Base-by-base conservation (phyloP, 2,329 filamentous ascomycete species). In the Curvularia eragrostidis region DNA sequence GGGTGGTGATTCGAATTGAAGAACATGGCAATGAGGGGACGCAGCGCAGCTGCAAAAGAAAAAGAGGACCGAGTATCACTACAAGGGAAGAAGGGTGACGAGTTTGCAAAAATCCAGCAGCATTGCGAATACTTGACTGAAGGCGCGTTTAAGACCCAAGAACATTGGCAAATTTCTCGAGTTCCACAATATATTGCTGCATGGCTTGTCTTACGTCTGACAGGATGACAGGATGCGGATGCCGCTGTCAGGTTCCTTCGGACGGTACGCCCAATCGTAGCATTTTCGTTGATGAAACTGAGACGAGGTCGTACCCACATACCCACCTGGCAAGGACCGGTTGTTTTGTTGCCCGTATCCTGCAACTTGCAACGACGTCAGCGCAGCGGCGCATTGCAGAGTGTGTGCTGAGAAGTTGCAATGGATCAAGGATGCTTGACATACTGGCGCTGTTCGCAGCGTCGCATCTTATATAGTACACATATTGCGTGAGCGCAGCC, bases 31-130 rank as follows among this genome's bases (percentile, higher is more conserved):
- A 48, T 52, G 36, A 48, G 21, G 32, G 42, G 34, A 48, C 36
- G 48, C 54, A 56, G 54, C 48, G 48, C 54, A 48, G 54, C 54
- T 56, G 48, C 54, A 48, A 48, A 24, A 26, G 23, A 48, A 34
- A 47, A 30, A 48, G 9, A 34, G 13, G 30, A 56, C 46, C 12
- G 42, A 56, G 13, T 52, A 48, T 10, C 28, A 26, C 21, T 23
- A 56, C 50, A 21, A 46, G 19, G 7, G 26, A 52, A 32, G 36
- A 34, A 39, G 18, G 6, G 21, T 18, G 21, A 38, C 7, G n/a
- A 23, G 18, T 32, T n/a, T 28, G 38, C 34, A 48, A 13, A 24
- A 30, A 48, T 13, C 1, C 42, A 34, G 19, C 34, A 44, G 19
- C 39, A 52, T 56, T 15, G 34, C 26, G n/a, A 28, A 13, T 36